Percentiles rank a stretch among this genome's conserved stretches.
These are phyloP conservation scores for Cucumis cinereus DNA, from an alignment of 306 rosid species.

Conservation along the genomic window DNA sequence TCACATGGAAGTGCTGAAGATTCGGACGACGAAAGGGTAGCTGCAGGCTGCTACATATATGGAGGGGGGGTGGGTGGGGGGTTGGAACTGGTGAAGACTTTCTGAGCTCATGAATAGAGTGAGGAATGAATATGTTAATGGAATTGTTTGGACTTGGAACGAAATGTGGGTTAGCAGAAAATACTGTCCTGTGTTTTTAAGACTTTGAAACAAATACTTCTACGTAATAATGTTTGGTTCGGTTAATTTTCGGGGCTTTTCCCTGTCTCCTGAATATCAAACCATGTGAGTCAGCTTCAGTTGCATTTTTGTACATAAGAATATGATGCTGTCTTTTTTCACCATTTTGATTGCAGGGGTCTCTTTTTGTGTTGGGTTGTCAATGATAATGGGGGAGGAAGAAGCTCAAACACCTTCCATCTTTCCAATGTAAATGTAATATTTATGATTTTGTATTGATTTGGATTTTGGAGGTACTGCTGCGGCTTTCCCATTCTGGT, in stretches of 20 bases:
- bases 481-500: background rate
- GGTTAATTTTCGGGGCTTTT: conserved; percentile 1
- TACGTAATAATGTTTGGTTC: background rate
- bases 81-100: background rate
- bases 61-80: background rate
- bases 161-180: conserved; percentile 3
- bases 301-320: conserved; percentile 5
- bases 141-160: background rate
- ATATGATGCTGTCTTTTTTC: background rate
- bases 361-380: background rate
- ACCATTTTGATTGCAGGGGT: background rate
- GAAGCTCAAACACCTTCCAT: background rate
- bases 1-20: background rate
- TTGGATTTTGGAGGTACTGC: background rate
- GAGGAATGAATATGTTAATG: background rate
- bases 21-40: background rate
- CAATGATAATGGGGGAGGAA: background rate
- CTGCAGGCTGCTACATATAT: conserved; percentile 1
- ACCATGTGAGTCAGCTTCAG: conserved; percentile 6
- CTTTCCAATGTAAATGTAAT: background rate
- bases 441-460: background rate
- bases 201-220: background rate
- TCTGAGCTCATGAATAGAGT: background rate
- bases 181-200: conserved; percentile 8
- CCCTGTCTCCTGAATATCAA: background rate